These are phyloP conservation scores for Aspergillus sp. DNA, from an alignment of 2,329 filamentous ascomycete species.

Conservation along the genomic window DNA sequence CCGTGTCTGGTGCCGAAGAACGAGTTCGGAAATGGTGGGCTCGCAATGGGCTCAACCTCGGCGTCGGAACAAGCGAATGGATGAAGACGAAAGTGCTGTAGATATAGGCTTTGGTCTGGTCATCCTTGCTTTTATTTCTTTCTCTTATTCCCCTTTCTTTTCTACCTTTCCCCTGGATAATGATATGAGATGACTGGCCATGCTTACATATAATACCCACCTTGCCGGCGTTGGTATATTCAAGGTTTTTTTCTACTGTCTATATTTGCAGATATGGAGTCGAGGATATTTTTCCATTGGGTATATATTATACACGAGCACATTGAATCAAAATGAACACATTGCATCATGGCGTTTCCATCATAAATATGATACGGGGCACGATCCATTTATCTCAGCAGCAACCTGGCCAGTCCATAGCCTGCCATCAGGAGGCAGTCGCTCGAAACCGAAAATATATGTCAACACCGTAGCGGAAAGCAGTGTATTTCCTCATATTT, in stretches of 20 bases:
- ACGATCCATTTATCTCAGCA: background rate
- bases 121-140: background rate
- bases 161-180: background rate
- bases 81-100: slow-evolving; percentile 76
- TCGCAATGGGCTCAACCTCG: slow-evolving; percentile 75
- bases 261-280: background rate
- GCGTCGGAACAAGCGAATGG: slow-evolving; percentile 83
- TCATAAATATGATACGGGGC: background rate
- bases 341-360: background rate
- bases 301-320: background rate
- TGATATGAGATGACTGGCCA: background rate
- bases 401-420: background rate
- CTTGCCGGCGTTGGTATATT: slow-evolving; percentile 10
- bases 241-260: background rate
- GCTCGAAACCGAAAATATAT: background rate
- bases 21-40: slow-evolving; percentile 86
- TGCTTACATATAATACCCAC: slow-evolving; percentile 14
- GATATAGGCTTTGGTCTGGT: slow-evolving; percentile 11
- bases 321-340: background rate
- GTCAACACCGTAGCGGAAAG: background rate
- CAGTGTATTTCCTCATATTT: background rate
- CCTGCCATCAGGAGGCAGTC: background rate
- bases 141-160: background rate
- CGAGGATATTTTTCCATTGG: background rate
- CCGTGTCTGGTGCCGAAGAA: slow-evolving; percentile 66